phyloP scores from a whole-genome alignment of 768 basidiomycete species.

The Leccinum fibrillosum region DNA sequence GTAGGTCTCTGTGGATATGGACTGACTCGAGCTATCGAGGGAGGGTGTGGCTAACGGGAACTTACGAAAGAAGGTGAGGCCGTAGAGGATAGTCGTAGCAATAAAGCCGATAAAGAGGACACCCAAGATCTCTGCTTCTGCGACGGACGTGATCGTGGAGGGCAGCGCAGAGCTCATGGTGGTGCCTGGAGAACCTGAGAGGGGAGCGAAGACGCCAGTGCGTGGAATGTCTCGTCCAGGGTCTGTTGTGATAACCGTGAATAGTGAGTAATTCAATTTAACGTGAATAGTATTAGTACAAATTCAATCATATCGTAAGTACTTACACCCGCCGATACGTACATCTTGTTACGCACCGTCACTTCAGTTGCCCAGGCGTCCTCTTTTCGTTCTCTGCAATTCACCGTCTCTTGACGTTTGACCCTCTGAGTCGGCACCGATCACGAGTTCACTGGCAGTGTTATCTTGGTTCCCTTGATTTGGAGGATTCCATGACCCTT shows the following conservation, averaged over 20 bases:
- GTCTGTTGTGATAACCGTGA: neutral
- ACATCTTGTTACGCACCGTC: no score
- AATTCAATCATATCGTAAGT: neutral
- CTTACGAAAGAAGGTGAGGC: slow-evolving; percentile 34
- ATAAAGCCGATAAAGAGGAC: slow-evolving; percentile 29
- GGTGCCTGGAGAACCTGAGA: neutral
- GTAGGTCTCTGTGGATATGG: slow-evolving; percentile 20
- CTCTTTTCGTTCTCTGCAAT: no score
- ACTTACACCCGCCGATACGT: no score
- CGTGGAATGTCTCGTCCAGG: neutral
- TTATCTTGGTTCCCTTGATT: no score
- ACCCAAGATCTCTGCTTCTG: slow-evolving; percentile 25
- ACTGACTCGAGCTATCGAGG: neutral
- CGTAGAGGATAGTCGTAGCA: slow-evolving; percentile 26
- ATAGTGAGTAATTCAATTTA: slow-evolving; percentile 3
- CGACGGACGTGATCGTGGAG: slow-evolving; percentile 8
- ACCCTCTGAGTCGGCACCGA: no score
- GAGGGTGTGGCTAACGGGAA: neutral
- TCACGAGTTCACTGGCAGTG: no score
- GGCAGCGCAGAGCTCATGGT: slow-evolving; percentile 13
- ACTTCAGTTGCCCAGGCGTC: no score
- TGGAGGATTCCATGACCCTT: no score
- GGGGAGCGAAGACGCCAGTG: neutral
- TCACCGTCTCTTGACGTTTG: no score
- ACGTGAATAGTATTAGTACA: neutral